These are phyloP conservation scores for Gliomastix tumulicola DNA, from an alignment of 2,329 filamentous ascomycete genomes.

Conservation along the genomic window DNA sequence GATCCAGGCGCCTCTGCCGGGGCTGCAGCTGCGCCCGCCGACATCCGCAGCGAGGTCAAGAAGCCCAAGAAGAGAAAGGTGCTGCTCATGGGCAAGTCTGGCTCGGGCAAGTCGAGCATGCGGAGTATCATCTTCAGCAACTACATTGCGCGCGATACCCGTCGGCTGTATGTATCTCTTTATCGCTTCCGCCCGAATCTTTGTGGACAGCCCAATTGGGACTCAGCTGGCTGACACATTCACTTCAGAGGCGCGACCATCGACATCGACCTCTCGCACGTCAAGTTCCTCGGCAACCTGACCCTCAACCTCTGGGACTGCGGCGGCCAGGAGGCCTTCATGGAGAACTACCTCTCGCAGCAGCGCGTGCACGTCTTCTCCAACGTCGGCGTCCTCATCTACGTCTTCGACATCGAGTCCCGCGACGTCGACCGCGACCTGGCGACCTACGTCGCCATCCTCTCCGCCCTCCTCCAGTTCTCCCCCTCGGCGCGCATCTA, in stretches of 20 bases:
- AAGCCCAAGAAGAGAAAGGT: conserved; percentile 83
- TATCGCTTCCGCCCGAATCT: background rate
- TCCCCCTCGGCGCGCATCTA: conserved; percentile 79
- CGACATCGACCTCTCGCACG: conserved; percentile 96
- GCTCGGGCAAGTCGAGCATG: conserved; percentile 97
- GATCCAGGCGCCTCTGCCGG: conserved; percentile 10
- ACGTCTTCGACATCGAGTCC: conserved; percentile 98
- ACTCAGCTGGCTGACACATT: too few species aligned
- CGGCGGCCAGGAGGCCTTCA: conserved; percentile 96
- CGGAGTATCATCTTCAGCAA: conserved; percentile 98
- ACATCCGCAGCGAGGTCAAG: conserved; percentile 45
- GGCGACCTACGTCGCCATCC: conserved; percentile 85
- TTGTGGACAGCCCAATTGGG: background rate
- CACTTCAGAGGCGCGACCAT: conserved; percentile 75
- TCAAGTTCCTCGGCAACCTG: conserved; percentile 96
- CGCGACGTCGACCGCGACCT: conserved; percentile 91
- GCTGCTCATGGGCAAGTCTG: conserved; percentile 88
- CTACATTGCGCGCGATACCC: conserved; percentile 93
- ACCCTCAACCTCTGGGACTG: conserved; percentile 99
- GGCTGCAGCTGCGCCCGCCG: conserved; percentile 15
- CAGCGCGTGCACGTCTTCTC: conserved; percentile 96
- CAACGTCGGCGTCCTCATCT: conserved; percentile 94
- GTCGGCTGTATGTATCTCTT: conserved; percentile 54
- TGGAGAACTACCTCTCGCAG: conserved; percentile 95
- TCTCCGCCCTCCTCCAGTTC: conserved; percentile 81